Evolutionary conservation across 768 basidiomycete genomes (phyloP).

Genomic region (Cystofilobasidium bisporidii): DNA sequence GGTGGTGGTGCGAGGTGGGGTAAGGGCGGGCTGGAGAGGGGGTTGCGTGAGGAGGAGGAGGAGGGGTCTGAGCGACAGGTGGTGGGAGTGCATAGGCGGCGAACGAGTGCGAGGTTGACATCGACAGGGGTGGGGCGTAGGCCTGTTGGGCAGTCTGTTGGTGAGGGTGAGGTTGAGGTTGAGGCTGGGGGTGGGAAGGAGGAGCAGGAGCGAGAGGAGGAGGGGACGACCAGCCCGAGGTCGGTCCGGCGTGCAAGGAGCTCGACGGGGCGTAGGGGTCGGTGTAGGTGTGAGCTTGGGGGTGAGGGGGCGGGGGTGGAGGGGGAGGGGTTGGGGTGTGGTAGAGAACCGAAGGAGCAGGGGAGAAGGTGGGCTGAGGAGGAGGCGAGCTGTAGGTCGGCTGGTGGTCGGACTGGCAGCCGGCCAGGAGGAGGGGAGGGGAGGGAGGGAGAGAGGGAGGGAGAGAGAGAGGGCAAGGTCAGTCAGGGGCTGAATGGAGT

Average conservation of each 20-base stretch:
- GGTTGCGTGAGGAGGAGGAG: not conserved
- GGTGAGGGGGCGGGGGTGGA: not conserved
- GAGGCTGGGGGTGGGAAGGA: not conserved
- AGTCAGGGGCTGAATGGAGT: not conserved
- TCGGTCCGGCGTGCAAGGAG: too few species aligned
- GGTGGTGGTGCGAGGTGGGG: not conserved
- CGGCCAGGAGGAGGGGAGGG: not conserved
- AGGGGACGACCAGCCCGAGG: slow-evolving; percentile 12
- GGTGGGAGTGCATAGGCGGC: not conserved
- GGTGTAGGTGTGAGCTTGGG: not conserved
- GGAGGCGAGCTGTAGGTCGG: not conserved
- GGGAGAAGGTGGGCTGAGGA: slow-evolving; percentile 2
- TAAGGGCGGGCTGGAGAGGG: not conserved
- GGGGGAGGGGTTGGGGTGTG: slow-evolving; percentile 9
- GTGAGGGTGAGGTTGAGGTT: too few species aligned
- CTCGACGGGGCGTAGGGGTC: slow-evolving; percentile 11
- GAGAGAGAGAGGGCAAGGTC: not conserved
- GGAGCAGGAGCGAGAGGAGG: slow-evolving; percentile 6
- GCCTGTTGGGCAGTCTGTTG: too few species aligned
- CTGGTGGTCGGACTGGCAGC: not conserved
- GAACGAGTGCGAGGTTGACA: not conserved
- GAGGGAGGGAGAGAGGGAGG: not conserved
- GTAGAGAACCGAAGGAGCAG: not conserved
- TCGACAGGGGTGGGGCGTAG: not conserved
- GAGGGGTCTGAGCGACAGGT: not conserved